phyloP scores from a whole-genome alignment of 1,284 basidiomycete species.

The Boletellus deceptivus region DNA sequence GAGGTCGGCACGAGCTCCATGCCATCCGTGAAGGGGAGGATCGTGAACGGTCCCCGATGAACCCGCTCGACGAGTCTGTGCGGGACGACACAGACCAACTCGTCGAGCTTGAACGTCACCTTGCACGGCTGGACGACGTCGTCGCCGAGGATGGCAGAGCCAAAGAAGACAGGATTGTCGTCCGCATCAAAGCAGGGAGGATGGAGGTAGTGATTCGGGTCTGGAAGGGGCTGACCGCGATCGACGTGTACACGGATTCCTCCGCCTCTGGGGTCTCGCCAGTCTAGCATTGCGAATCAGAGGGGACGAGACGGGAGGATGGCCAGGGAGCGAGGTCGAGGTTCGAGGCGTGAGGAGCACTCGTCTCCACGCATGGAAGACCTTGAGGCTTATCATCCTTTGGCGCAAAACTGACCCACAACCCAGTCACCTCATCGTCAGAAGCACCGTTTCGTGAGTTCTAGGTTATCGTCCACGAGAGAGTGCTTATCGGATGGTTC shows the following conservation, averaged over 20 bases:
- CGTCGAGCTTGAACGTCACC: slow-evolving; percentile 2
- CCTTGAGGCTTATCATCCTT: too few species aligned
- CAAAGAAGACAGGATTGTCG: slow-evolving; percentile 2
- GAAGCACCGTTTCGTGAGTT: too few species aligned
- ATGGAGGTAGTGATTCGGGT: neutral
- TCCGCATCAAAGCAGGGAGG: slow-evolving; percentile 9
- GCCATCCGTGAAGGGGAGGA: slow-evolving; percentile 5
- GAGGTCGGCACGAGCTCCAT: slow-evolving; percentile 5
- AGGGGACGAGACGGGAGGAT: neutral
- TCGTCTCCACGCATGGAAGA: too few species aligned
- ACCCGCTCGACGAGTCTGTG: neutral
- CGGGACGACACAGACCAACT: slow-evolving; percentile 1
- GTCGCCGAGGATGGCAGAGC: neutral
- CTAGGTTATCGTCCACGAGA: too few species aligned
- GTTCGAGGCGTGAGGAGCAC: neutral
- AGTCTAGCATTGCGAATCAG: neutral
- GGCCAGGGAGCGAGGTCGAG: neutral
- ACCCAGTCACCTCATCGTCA: too few species aligned
- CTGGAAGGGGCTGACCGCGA: neutral
- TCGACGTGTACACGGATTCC: slow-evolving; percentile 1
- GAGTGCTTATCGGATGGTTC: too few species aligned
- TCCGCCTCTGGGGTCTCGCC: neutral
- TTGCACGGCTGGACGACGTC: slow-evolving; percentile 4
- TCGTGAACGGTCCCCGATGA: slow-evolving; percentile 1
- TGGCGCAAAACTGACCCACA: too few species aligned